Conservation (phyloP, 2,329 filamentous ascomycete genomes). For the Dothistroma septosporum region DNA sequence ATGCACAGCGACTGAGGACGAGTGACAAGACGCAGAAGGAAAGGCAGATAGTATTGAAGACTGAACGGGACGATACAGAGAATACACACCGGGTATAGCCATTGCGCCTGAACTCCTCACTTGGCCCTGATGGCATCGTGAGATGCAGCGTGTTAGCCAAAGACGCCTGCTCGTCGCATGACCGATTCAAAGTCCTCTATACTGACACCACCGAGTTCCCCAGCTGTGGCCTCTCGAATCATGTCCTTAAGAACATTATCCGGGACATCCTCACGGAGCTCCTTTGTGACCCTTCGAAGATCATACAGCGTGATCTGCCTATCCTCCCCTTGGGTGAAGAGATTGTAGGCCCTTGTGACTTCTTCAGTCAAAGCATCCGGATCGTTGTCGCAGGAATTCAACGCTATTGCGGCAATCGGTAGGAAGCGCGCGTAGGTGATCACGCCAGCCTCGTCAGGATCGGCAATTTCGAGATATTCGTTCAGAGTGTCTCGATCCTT, state of each 20-base stretch:
- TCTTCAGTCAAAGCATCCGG: conserved; percentile 55
- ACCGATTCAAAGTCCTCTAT: conserved; percentile 80
- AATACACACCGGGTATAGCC: background rate
- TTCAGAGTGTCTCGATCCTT: conserved; percentile 61
- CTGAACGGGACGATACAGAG: background rate
- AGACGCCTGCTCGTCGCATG: conserved; percentile 78
- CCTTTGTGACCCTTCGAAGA: conserved; percentile 70
- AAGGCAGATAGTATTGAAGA: background rate
- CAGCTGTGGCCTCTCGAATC: conserved; percentile 89
- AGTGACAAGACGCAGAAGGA: background rate
- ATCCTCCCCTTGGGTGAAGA: conserved; percentile 64
- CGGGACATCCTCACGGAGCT: conserved; percentile 76
- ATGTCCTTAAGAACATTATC: conserved; percentile 87
- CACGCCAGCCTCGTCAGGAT: conserved; percentile 75
- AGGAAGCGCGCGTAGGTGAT: conserved; percentile 78
- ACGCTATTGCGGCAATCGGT: conserved; percentile 80
- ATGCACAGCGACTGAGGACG: background rate
- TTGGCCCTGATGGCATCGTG: background rate
- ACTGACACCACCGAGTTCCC: conserved; percentile 67
- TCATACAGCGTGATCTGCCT: conserved; percentile 75
- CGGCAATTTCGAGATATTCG: conserved; percentile 75
- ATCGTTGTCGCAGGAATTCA: conserved; percentile 53
- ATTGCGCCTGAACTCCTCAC: background rate
- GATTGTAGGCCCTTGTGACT: conserved; percentile 72
- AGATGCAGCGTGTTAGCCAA: conserved; percentile 55